Evolutionary conservation across 345 rosid species (phyloP), one percentile per base, ranked within the genome.

Genomic region (Fremontodendron californicum): DNA sequence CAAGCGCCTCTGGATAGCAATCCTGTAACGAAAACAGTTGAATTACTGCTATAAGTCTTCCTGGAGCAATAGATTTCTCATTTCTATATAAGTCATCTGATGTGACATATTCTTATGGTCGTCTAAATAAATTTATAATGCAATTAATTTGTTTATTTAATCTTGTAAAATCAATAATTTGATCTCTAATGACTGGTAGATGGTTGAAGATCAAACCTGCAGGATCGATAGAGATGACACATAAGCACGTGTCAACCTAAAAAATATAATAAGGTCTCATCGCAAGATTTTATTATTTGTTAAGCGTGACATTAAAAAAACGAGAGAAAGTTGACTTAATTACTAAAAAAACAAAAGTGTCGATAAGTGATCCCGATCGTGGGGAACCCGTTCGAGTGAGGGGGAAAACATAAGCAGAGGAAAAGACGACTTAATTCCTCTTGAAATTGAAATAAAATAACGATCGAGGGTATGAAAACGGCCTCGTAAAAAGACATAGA

Each of bases 1-100:
- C 99, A 19, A 95, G 82, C 82, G 98, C 88, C 87, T 95, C 98
- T 0, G 98, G 99, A 72, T 86, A 93, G 77, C 90, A 92, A 71
- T 95, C 99, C 99, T 91, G 88, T 58, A 43, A 81, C 31, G 27
- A 77, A 37, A 82, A 68, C 35, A 62, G 37, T 18, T 42, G 48
- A 52, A 58, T 39, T 52, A 66, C 35, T 12, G 16, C 25, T 37
- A 4, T 25, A 15, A 64, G 78, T 61, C 37, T 68, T 33, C 27
- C 10, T 25, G n/a, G 40, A 77, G 54, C 31, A 29, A 33, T 7
- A 49, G 16, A 48, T 27, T 71, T n/a, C n/a, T n/a, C n/a, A n/a
- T n/a, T n/a, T 35, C 39, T 15, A 33, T 2, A 0, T 7, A 68
- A 13, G 13, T 69, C 5, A 70, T 3, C 33, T 2, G 11, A 6